Base-by-base conservation (phyloP, 169 alveolate species). In the Amoebophrya sp. region DNA sequence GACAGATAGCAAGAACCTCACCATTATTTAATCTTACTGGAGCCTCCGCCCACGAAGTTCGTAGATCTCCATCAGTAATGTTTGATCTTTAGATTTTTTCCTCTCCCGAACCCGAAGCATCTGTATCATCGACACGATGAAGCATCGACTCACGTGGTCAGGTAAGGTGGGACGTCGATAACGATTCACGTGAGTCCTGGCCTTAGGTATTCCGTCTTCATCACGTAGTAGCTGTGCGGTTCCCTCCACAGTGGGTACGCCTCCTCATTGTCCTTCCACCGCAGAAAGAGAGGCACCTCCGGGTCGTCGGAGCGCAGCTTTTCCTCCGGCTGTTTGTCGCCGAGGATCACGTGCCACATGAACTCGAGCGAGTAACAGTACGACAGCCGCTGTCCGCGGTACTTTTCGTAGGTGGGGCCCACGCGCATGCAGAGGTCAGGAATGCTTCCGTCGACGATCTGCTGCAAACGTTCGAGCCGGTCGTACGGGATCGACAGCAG, bases 181-280 rank as follows among this genome's bases (percentile, higher is more conserved):
- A n/a, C n/a, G n/a, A n/a, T n/a, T n/a, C n/a, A n/a, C n/a, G n/a
- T n/a, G n/a, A n/a, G n/a, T n/a, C n/a, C n/a, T n/a, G n/a, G n/a
- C n/a, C n/a, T 45, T 18, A 58, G 2, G 23, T 23, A 58, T 29
- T 58, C 78, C 34, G 34, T 58, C 34, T 58, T 58, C 78, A 58
- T 58, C 23, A 58, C 78, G 78, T 58, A 58, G 23, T 58, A 58
- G 34, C 78, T 58, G 78, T 23, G 34, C 78, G 4, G 78, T 23
- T 58, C 78, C 2, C 78, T 13, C 78, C 78, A 58, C 2, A 58
- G 4, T 16, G 78, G 78, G 34, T 58, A 58, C 39, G 5, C 34
- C 78, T 58, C 78, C 78, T 58, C 78, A 58, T 58, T 58, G 78
- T 58, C 78, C 78, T 58, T 58, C 78, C 78, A 58, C 34, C 78